Evolutionary conservation across 1,139 yeast species (phyloP).

Genomic region (Diutina siamensis): DNA sequence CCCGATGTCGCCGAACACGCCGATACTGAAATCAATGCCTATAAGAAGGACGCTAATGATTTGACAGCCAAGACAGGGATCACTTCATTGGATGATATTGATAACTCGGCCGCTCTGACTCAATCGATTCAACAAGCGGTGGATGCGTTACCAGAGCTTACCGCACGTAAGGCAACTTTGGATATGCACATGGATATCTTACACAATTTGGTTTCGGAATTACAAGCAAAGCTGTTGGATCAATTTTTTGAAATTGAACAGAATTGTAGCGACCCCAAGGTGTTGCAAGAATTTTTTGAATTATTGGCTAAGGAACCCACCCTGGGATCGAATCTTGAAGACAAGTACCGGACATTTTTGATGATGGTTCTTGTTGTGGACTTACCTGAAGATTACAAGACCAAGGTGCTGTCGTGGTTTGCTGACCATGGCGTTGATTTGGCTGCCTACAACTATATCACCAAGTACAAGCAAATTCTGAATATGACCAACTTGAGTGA

Average conservation of each 20-base stretch:
- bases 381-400: conserved; percentile 49
- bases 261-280: conserved; percentile 48
- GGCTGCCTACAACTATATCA: conserved; percentile 57
- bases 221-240: conserved; percentile 78
- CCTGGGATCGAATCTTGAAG: conserved; percentile 50
- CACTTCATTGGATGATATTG: conserved; percentile 58
- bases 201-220: conserved; percentile 69
- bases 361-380: conserved; percentile 53
- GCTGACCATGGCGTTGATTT: conserved; percentile 27
- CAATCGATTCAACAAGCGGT: conserved; percentile 85
- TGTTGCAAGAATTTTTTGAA: conserved; percentile 48
- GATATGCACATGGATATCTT: conserved; percentile 97
- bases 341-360: conserved; percentile 80
- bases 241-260: conserved; percentile 92
- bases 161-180: conserved; percentile 76
- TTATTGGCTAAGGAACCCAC: conserved; percentile 29
- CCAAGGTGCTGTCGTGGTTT: conserved; percentile 56
- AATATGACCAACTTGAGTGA: background rate
- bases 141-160: conserved; percentile 82
- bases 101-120: conserved; percentile 41
- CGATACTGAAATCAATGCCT: conserved; percentile 67
- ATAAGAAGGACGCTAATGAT: conserved; percentile 80
- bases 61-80: conserved; percentile 75
- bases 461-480: conserved; percentile 55
- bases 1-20: conserved; percentile 98